phyloP scores from a whole-genome alignment of 2,329 filamentous ascomycete genomes.

The Aurifilum marmelostoma region DNA sequence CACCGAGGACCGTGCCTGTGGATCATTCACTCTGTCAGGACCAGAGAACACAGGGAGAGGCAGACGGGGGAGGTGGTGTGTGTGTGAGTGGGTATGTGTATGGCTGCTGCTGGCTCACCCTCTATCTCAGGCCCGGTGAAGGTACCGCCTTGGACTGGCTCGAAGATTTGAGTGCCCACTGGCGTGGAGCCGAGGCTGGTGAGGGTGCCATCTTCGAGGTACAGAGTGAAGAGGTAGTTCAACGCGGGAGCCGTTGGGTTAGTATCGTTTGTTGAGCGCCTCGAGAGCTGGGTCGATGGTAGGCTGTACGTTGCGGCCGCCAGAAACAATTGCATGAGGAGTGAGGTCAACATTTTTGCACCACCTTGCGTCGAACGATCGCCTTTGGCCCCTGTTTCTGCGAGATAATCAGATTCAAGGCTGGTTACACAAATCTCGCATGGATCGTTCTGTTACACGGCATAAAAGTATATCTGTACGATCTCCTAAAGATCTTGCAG shows the following conservation, averaged over 20 bases:
- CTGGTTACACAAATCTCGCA: not conserved
- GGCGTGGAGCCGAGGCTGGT: constrained; percentile 34
- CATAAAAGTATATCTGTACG: not conserved
- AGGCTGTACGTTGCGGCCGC: not conserved
- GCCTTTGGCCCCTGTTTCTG: not conserved
- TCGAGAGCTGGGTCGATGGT: not conserved
- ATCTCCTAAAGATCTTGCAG: not conserved
- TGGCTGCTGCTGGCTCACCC: constrained; percentile 26
- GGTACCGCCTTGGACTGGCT: constrained; percentile 41
- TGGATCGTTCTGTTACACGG: not conserved
- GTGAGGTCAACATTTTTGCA: not conserved
- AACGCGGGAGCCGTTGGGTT: not conserved
- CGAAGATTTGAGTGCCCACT: constrained; percentile 35
- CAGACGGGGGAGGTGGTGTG: no score
- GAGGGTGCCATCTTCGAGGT: constrained; percentile 32
- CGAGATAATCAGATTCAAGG: not conserved
- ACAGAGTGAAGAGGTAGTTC: constrained; percentile 36
- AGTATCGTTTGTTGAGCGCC: not conserved
- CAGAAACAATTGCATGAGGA: not conserved
- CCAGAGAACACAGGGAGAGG: not conserved
- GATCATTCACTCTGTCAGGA: not conserved
- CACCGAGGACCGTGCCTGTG: constrained; percentile 37
- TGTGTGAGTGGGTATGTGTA: not conserved
- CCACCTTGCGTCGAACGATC: no score
- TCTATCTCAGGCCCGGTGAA: constrained; percentile 42